These are phyloP conservation scores for Puccinellia tenuiflora DNA, from an alignment of 176 grass and related monocot species.

Conservation along the genomic window DNA sequence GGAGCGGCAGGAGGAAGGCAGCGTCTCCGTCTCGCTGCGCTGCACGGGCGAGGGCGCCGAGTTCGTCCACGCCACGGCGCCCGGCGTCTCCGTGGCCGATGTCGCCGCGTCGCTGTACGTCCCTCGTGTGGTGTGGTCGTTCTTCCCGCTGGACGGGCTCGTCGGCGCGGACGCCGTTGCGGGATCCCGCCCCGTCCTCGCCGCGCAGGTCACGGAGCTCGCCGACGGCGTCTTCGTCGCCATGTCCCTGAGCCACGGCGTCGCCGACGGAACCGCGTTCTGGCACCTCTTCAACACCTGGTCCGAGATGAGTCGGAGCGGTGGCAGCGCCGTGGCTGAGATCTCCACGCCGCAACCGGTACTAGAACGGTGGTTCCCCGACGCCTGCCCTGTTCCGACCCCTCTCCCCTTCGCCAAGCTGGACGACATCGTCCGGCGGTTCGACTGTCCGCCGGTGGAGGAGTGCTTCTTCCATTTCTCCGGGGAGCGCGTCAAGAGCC, in stretches of 20 bases:
- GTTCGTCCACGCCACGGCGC: constrained; percentile 46
- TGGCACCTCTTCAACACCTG: constrained; percentile 54
- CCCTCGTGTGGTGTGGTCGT: constrained; percentile 8
- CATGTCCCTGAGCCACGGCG: constrained; percentile 34
- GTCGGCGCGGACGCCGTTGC: constrained; percentile 4
- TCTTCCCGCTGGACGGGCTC: constrained; percentile 23
- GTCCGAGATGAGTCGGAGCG: constrained; percentile 28
- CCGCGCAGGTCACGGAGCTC: constrained; percentile 57
- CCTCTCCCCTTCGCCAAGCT: not conserved
- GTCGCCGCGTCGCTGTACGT: not conserved
- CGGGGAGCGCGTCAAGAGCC: not conserved
- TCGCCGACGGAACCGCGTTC: constrained; percentile 33
- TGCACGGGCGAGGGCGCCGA: constrained; percentile 35
- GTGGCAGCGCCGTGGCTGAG: not conserved
- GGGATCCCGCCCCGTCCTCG: not conserved
- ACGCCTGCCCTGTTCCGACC: not conserved
- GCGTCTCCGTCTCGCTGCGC: not conserved
- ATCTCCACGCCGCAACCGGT: not conserved
- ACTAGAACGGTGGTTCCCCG: not conserved
- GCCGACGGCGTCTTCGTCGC: constrained; percentile 54
- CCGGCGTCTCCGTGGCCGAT: constrained; percentile 25
- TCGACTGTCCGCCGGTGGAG: not conserved
- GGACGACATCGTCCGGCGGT: not conserved
- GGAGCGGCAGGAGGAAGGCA: not conserved
- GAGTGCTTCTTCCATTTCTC: constrained; percentile 10